Base-by-base conservation (phyloP, 2,329 filamentous ascomycete species). In the Fusarium solani-melongenae region DNA sequence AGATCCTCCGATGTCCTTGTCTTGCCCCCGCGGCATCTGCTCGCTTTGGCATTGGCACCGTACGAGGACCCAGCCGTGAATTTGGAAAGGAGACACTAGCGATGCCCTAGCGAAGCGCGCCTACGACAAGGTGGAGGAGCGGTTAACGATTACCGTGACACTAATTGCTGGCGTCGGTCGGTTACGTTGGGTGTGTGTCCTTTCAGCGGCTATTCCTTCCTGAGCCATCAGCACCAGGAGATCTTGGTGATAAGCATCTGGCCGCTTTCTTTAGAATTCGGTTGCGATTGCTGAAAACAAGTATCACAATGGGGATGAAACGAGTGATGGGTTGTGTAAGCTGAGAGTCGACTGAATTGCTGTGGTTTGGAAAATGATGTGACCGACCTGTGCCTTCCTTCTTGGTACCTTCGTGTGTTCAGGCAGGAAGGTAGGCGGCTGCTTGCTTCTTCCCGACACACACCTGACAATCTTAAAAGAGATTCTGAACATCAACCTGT, bases 121-220 rank as follows among this genome's bases (percentile, higher is more conserved):
- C 67, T 49, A 67, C 51, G 66, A 34, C 44, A 55, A 36, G 27
- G 36, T 60, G 34, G 46, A 36, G 56, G 58, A 36, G 69, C 71
- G 67, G 71, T 61, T 69, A 69, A 74, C 33, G 57, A 36, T 66
- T 62, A 60, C 71, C 64, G 68, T 62, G 44, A 34, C 27, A 44
- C 60, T 65, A 41, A 49, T 46, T 46, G 53, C 29, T 27, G 34
- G 29, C 24, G 27, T 22, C 62, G 41, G 41, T 46, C 41, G 22
- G 44, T 20, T 15, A 39, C 38, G 44, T 46, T 38, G 22, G 31
- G 59, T 55, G 58, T 49, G 38, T 44, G 44, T 17, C 20, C 49
- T 10, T n/a, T 59, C 33, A 62, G 67, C 38, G 62, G 41, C 44
- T 62, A 38, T 38, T 62, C 41, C 31, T 44, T 29, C 57, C 17